Evolutionary conservation across 495 filamentous ascomycete genomes (phyloP), one percentile per base, ranked within the genome.

Genomic region (Lichina pygmaea): DNA sequence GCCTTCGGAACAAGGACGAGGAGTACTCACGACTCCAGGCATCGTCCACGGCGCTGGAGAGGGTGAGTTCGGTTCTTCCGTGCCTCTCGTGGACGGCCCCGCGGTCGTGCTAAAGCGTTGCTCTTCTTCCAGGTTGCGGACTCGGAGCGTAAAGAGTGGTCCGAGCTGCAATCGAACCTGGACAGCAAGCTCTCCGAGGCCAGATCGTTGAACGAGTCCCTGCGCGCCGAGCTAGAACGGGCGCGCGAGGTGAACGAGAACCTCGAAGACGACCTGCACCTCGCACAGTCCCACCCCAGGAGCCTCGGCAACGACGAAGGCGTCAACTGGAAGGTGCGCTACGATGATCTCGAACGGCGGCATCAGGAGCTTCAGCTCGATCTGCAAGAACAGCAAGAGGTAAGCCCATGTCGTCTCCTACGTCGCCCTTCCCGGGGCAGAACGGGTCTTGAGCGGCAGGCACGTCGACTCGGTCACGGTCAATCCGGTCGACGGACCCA

Each of bases 171-270:
- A 44, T 58, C 58, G n/a, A 67, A 72, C 39, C 65, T 97, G 39
- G 86, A 95, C 58, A 66, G 60, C 43, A 83, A 81, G 55, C 64
- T 94, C n/a, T 61, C 66, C 7, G 70, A 86, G 52, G 81, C 81
- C 2, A 74, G 86, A 54, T 71, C 70, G 42, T 60, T 92, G 31
- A 89, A 85, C 50, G 70, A 70, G 9, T 77, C 77, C 12, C 57
- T 95, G 37, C 76, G 78, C 52, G 61, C 70, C 13, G 83, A 94
- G 57, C 62, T 97, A 11, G 75, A 89, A 16, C 67, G 70, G 24
- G 62, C 85, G 15, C 72, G 73, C 41, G 58, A 64, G 13, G 75
- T 82, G 38, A 80, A 86, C 42, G 67, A 66, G 0, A 62, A 65
- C 34, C 68, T 71, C 49, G 73, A 77, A 49, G 66, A 64, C 30